These are phyloP conservation scores for Adansonia madagascariensis DNA, from an alignment of 441 rosid species.

Conservation along the genomic window DNA sequence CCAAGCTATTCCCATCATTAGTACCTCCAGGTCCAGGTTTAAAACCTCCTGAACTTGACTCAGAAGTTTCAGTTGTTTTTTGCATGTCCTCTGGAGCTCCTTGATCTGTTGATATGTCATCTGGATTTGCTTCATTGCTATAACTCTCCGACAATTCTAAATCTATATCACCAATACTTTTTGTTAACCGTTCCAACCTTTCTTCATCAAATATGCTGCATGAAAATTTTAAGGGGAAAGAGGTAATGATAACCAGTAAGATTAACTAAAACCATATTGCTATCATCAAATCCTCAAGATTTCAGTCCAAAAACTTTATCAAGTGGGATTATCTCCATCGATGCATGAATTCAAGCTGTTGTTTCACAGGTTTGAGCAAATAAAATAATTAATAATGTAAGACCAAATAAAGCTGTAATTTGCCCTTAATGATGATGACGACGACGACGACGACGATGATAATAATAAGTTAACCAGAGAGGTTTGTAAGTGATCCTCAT, in stretches of 20 bases:
- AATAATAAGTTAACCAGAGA: slow-evolving; percentile 1
- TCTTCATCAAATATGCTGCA: slow-evolving; percentile 87
- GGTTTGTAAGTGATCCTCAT: not conserved
- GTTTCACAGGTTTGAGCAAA: not conserved
- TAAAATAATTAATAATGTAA: not conserved
- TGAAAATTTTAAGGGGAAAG: slow-evolving; percentile 20
- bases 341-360: not conserved
- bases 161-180: slow-evolving; percentile 56
- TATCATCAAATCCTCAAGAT: not conserved
- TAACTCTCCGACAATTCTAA: slow-evolving; percentile 46
- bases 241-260: not conserved
- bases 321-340: not conserved
- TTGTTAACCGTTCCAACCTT: slow-evolving; percentile 82
- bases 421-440: not conserved
- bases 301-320: not conserved
- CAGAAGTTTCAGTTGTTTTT: slow-evolving; percentile 38
- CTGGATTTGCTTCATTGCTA: slow-evolving; percentile 43
- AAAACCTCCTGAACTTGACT: slow-evolving; percentile 42
- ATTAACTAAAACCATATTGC: not conserved
- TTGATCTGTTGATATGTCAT: slow-evolving; percentile 36
- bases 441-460: not conserved
- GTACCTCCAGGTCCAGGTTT: slow-evolving; percentile 38
- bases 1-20: slow-evolving; percentile 39
- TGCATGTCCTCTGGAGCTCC: slow-evolving; percentile 36
- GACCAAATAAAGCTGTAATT: slow-evolving; percentile 1